phyloP scores from a whole-genome alignment of 164 flowering plant species.

The Vitis rotundifolia region DNA sequence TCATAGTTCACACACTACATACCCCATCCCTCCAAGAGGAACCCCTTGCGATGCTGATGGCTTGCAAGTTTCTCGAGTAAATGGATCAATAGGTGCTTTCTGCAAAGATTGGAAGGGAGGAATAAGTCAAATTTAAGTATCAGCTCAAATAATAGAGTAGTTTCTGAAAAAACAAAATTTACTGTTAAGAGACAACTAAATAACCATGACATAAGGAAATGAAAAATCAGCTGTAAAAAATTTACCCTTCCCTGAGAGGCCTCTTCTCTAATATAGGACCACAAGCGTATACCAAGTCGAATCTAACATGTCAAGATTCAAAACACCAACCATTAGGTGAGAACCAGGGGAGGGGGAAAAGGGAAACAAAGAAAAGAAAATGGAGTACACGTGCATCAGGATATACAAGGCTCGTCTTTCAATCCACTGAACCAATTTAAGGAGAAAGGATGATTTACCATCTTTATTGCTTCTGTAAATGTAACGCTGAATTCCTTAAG shows the following conservation, averaged over 20 bases:
- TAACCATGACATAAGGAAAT: too few species aligned
- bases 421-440: not conserved
- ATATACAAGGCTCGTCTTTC: not conserved
- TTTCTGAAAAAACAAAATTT: not conserved
- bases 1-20: constrained; percentile 18
- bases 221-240: not conserved
- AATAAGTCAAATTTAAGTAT: not conserved
- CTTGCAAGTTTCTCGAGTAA: constrained; percentile 81
- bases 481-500: constrained; percentile 92
- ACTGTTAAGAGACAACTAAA: too few species aligned
- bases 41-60: constrained; percentile 99
- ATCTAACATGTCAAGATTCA: constrained; percentile 41
- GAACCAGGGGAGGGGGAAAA: not conserved
- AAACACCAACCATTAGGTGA: not conserved
- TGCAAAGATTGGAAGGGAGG: constrained; percentile 24
- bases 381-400: not conserved
- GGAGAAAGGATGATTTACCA: constrained; percentile 47
- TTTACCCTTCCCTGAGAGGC: constrained; percentile 98
- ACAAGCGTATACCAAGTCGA: constrained; percentile 82
- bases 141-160: not conserved
- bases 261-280: constrained; percentile 95
- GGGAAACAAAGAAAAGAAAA: not conserved
- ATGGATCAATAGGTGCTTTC: constrained; percentile 99
- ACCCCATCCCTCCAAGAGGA: constrained; percentile 99
- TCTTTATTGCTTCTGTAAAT: constrained; percentile 84